phyloP scores from a whole-genome alignment of 139 green algal species.

The Coelastrella sp. region DNA sequence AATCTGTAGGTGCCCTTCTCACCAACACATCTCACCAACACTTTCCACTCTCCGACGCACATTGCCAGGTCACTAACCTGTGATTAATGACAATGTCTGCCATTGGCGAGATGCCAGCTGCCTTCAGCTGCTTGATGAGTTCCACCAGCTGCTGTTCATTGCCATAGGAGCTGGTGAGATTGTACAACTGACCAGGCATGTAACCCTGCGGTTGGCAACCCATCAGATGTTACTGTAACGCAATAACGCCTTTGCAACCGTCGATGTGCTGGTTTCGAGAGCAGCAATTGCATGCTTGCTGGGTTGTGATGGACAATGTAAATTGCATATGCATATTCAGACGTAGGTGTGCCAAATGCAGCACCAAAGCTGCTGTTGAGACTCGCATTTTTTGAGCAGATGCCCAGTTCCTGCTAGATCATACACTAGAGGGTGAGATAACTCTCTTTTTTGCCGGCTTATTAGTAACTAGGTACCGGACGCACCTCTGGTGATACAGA shows the following conservation, averaged over 20 bases:
- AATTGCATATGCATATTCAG: neutral
- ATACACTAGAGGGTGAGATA: too few relatives aligned
- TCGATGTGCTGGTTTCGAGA: too few relatives aligned
- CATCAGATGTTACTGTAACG: too few relatives aligned
- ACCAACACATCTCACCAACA: too few relatives aligned
- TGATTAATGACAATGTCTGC: slow-evolving; percentile 96
- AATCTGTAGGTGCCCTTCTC: too few relatives aligned
- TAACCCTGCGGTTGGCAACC: slow-evolving; percentile 70
- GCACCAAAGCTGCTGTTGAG: too few relatives aligned
- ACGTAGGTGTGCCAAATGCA: too few relatives aligned
- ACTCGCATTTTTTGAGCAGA: too few relatives aligned
- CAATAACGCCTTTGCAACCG: too few relatives aligned
- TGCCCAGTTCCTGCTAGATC: too few relatives aligned
- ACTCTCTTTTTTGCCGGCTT: too few relatives aligned
- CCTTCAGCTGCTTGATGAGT: slow-evolving; percentile 65
- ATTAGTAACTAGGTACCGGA: neutral
- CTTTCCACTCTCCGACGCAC: too few relatives aligned
- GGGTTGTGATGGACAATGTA: neutral
- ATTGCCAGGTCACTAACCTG: slow-evolving; percentile 37
- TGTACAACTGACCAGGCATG: slow-evolving; percentile 87
- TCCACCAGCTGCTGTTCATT: slow-evolving; percentile 78
- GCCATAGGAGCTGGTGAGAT: slow-evolving; percentile 84
- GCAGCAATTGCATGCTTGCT: neutral
- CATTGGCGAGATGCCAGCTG: slow-evolving; percentile 72
- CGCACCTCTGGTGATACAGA: slow-evolving; percentile 73